These are phyloP conservation scores for Deinandra increscens DNA, from an alignment of 129 eudicot species.

Conservation along the genomic window DNA sequence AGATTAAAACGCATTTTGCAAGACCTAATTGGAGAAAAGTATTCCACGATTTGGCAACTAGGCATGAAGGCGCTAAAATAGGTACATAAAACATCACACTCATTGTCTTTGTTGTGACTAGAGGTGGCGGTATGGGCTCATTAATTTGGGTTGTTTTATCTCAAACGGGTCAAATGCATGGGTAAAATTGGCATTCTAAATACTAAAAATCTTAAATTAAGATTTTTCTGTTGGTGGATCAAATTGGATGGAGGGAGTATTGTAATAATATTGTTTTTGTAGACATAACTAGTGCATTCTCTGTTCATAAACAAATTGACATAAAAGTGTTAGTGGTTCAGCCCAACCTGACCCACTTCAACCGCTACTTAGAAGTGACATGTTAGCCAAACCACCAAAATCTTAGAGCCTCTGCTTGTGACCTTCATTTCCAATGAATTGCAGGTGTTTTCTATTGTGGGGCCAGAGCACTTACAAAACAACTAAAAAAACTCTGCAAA, in stretches of 20 bases:
- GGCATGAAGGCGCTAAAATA: slow-evolving; percentile 49
- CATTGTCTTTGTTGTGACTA: slow-evolving; percentile 3
- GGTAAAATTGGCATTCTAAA: not conserved
- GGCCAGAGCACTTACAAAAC: slow-evolving; percentile 52
- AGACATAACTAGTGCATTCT: not conserved
- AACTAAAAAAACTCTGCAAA: slow-evolving; percentile 60
- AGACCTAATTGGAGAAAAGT: slow-evolving; percentile 96
- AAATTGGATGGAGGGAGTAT: not conserved
- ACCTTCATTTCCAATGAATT: slow-evolving; percentile 18
- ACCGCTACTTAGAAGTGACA: not conserved
- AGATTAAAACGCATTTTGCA: slow-evolving; percentile 93
- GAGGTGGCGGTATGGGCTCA: not conserved
- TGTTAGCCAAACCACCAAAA: not conserved
- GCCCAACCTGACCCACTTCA: not conserved
- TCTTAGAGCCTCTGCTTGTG: not conserved
- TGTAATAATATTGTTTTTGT: not conserved
- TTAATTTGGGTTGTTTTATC: too few species aligned
- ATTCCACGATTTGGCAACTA: slow-evolving; percentile 45
- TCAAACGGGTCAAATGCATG: too few species aligned
- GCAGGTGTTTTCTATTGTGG: slow-evolving; percentile 99
- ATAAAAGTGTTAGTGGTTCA: not conserved
- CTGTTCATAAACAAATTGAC: not conserved
- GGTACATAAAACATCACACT: slow-evolving; percentile 42
- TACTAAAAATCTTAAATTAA: too few species aligned
- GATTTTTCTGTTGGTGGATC: too few species aligned